phyloP scores from a whole-genome alignment of 1,284 basidiomycete species.

The Leccinum discolor region DNA sequence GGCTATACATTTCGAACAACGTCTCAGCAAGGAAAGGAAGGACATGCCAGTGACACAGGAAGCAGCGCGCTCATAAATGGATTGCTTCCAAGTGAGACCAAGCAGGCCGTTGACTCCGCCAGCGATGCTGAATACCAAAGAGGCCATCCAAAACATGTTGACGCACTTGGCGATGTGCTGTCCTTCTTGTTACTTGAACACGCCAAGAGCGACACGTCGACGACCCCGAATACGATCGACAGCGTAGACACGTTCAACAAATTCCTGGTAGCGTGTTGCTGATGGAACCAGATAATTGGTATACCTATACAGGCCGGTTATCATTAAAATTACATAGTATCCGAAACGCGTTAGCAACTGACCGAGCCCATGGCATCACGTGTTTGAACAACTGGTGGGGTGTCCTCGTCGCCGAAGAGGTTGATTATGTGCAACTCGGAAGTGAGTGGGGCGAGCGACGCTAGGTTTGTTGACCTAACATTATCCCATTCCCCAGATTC shows the following conservation, averaged over 20 bases:
- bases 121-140: slow-evolving; percentile 60
- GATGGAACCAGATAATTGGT: slow-evolving; percentile 38
- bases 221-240: slow-evolving; percentile 59
- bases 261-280: slow-evolving; percentile 52
- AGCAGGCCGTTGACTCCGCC: slow-evolving; percentile 55
- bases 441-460: no score
- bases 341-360: slow-evolving; percentile 12
- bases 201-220: slow-evolving; percentile 54
- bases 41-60: no score
- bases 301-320: slow-evolving; percentile 32
- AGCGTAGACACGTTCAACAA: slow-evolving; percentile 57
- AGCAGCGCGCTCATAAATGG: slow-evolving; percentile 43
- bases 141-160: slow-evolving; percentile 63
- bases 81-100: slow-evolving; percentile 57
- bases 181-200: slow-evolving; percentile 39
- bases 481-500: no score
- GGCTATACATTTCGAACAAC: no score
- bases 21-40: no score
- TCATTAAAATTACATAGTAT: slow-evolving; percentile 4
- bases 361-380: slow-evolving; percentile 34
- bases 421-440: no score
- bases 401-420: no score
- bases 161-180: slow-evolving; percentile 35
- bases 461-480: no score
- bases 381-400: no score